Evolutionary conservation across 768 basidiomycete genomes (phyloP).

Genomic region (Boletus rubroflammeus): DNA sequence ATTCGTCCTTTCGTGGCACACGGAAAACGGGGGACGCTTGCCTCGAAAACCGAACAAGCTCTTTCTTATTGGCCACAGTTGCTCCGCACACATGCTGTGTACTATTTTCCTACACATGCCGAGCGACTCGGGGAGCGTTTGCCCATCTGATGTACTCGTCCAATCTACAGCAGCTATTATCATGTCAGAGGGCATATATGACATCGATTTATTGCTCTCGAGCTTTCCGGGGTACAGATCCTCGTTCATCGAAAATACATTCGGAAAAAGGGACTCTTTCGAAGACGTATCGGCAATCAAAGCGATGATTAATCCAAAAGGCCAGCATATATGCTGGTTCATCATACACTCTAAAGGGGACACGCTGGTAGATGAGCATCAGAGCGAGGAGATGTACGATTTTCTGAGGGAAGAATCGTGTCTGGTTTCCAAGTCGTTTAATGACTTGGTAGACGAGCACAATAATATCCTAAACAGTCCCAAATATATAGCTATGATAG

Average conservation of each 20-base stretch:
- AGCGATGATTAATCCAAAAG: conserved; percentile 36
- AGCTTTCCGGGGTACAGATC: conserved; percentile 64
- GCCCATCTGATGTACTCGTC: conserved; percentile 43
- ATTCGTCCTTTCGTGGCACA: conserved; percentile 49
- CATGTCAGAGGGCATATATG: conserved; percentile 76
- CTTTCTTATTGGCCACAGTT: conserved; percentile 75
- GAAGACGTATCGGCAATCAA: conserved; percentile 42
- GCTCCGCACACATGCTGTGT: conserved; percentile 75
- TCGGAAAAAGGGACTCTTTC: conserved; percentile 53
- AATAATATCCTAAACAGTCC: conserved; percentile 45
- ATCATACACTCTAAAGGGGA: conserved; percentile 75
- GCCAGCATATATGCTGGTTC: conserved; percentile 53
- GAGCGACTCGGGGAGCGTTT: conserved; percentile 25
- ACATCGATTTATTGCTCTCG: conserved; percentile 59
- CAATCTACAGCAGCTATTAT: conserved; percentile 50
- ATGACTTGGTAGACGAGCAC: conserved; percentile 48
- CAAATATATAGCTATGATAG: conserved; percentile 45
- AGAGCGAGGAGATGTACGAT: conserved; percentile 57
- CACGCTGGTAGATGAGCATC: conserved; percentile 57
- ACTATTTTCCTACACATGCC: conserved; percentile 61
- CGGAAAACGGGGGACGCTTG: conserved; percentile 10
- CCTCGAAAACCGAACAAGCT: conserved; percentile 42
- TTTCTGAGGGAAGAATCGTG: conserved; percentile 41
- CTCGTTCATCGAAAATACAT: conserved; percentile 68
- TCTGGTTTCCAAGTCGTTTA: conserved; percentile 35